Evolutionary conservation across 2,329 filamentous ascomycete genomes (phyloP), one percentile per base, ranked within the genome.

Genomic region (Moelleriella libera): DNA sequence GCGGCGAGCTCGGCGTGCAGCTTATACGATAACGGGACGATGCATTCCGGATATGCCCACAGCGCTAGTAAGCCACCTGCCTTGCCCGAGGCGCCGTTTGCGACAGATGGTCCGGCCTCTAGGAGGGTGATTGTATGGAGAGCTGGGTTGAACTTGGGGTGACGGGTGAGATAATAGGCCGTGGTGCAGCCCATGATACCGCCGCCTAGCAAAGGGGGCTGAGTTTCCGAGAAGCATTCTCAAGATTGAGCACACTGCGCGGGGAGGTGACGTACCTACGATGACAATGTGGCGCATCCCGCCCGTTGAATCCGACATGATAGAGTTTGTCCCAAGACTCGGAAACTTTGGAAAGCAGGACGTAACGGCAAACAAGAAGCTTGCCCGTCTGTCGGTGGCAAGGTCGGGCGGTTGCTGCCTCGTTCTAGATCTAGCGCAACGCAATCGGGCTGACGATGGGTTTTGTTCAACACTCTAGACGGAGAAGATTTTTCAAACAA

Each of bases 181-280:
- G 86, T 88, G 45, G 87, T 92, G 62, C 81, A 84, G 58, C 92
- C 92, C 57, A 97, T 94, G 53, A 97, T 88, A 56, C 90, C 90
- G 55, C 88, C 90, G 55, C 90, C 88, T 88, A 51, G 10, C 21
- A 8, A 37, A 5, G 12, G 34, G 8, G 8, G 5, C 8, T 37
- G 12, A 37, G 34, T 9, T 37, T 8, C 12, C 12, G 3, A 9
- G 34, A 37, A 12, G 34, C 34, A 37, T 37, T 9, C 12, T 37
- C 34, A 37, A 12, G 8, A 37, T 37, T 21, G 21, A 21, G 21
- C 21, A 21, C 21, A 21, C 21, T 21, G 21, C 21, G 30, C 8
- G 30, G 21, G 14, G 32, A 10, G 39, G 44, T 30, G 43, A 61
- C 67, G 49, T 56, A 71, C 69, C 69, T 49, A 76, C 62, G 49